Percentiles rank a stretch among this genome's conserved stretches.
phyloP scores from a whole-genome alignment of 768 basidiomycete genomes.

The Trametes elegans region DNA sequence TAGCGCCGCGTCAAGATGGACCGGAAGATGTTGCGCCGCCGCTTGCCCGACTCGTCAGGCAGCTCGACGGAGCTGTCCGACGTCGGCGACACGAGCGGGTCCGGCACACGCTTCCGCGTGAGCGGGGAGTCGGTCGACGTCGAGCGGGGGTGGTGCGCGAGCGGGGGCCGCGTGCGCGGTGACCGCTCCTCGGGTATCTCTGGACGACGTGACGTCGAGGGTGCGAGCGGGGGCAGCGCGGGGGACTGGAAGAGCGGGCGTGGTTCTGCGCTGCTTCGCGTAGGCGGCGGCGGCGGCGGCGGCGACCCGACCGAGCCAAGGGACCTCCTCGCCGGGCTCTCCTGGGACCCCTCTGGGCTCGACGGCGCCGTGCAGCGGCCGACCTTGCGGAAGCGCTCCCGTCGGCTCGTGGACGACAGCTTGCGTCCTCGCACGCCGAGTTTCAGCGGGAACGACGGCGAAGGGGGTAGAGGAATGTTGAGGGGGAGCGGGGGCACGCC shows the following conservation, averaged over 20 bases:
- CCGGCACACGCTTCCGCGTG: constrained; percentile 10
- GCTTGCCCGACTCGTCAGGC: constrained; percentile 26
- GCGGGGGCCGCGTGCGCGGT: constrained; percentile 10
- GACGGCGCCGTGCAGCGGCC: constrained; percentile 47
- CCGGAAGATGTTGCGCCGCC: constrained; percentile 39
- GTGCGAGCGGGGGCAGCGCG: constrained; percentile 4
- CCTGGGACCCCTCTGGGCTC: constrained; percentile 23
- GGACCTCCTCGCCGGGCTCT: constrained; percentile 1
- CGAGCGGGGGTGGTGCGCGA: constrained; percentile 28
- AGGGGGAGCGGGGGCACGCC: constrained; percentile 9
- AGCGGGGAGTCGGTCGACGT: constrained; percentile 29
- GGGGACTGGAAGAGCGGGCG: constrained; percentile 4
- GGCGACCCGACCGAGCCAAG: too few relatives aligned
- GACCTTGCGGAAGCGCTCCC: constrained; percentile 1
- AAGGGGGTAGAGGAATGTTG: constrained; percentile 12
- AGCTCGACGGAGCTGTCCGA: constrained; percentile 9
- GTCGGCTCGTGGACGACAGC: constrained; percentile 10
- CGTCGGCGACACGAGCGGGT: constrained; percentile 10
- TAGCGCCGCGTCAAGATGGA: constrained; percentile 40
- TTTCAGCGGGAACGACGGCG: constrained; percentile 18
- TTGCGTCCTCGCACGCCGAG: constrained; percentile 16
- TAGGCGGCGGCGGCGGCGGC: background rate
- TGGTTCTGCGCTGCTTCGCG: constrained; percentile 4
- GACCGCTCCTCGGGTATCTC: background rate
- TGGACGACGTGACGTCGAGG: background rate